Conservation (phyloP, 2,329 filamentous ascomycete species). For the Aureobasidium sp. region DNA sequence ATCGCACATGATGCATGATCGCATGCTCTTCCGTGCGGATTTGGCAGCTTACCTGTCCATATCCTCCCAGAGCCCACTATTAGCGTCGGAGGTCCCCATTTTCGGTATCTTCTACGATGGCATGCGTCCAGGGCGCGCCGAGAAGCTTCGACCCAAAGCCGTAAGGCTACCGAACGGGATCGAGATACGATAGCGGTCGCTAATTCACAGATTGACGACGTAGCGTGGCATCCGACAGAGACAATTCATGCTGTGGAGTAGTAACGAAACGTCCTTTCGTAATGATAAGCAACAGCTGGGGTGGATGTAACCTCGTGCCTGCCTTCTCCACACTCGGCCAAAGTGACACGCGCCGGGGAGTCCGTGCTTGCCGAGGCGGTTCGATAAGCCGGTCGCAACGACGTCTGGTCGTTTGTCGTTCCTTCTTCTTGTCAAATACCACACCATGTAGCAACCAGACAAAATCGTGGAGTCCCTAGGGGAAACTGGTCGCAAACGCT, state of each 20-base stretch:
- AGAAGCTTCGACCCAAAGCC: not conserved
- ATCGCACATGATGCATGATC: not conserved
- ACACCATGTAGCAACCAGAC: not conserved
- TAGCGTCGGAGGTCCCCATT: slow-evolving; percentile 20
- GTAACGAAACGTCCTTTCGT: slow-evolving; percentile 11
- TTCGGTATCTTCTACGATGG: slow-evolving; percentile 7
- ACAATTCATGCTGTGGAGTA: slow-evolving; percentile 3
- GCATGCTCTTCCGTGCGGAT: not conserved
- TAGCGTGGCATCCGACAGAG: slow-evolving; percentile 7
- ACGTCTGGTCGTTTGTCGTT: not conserved
- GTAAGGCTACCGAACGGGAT: not conserved
- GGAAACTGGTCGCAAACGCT: not conserved
- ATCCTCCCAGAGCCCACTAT: slow-evolving; percentile 59
- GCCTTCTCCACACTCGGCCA: not conserved
- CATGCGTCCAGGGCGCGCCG: slow-evolving; percentile 6
- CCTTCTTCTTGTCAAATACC: slow-evolving; percentile 2
- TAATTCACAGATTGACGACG: not conserved
- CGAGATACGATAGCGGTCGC: slow-evolving; percentile 5
- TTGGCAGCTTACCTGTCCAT: slow-evolving; percentile 56
- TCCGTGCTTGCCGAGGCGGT: not conserved
- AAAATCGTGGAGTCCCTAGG: not conserved
- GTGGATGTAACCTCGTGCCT: slow-evolving; percentile 5
- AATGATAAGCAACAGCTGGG: slow-evolving; percentile 3
- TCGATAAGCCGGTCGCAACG: not conserved
- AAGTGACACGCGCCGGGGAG: not conserved